Evolutionary conservation across 805 yeast genomes (phyloP), one percentile per base, ranked within the genome.

Genomic region (Yamadazyma insecticola): DNA sequence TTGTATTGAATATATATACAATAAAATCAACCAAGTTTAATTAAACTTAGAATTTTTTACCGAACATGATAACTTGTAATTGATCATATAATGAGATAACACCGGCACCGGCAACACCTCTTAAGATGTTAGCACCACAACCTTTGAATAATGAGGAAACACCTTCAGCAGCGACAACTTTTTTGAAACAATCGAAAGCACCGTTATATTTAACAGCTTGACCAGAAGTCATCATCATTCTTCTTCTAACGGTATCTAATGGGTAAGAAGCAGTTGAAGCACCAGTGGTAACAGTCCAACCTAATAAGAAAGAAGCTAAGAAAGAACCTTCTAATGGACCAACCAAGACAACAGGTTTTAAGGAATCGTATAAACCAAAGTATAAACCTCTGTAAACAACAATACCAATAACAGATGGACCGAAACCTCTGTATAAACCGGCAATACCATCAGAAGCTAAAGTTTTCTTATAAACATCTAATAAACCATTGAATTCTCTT

Each of bases 71-170:
- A 73, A 88, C 70, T 76, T 88, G 96, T 69, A 88, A 76, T 76
- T 88, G 95, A 72, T 89, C 97, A 78, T 89, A 88, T 78, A 89
- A 61, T 76, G 97, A 88, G 70, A 88, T 86, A 59, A 89, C 97
- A 85, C 96, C 96, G 64, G 97, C 97, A 81, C 96, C 95, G 71
- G 97, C 97, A 66, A 88, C 96, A 86, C 96, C 96, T 83, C 97
- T 88, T 72, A 88, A 79, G 80, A 88, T 88, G 92, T 88, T 88
- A 70, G 97, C 96, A 81, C 90, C 96, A 73, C 96, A 88, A 78
- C 97, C 97, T 81, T 86, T 89, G 90, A 88, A 88, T 72, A 88
- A 77, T 56, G 97, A 86, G 42, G 63, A 58, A 57, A 85, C 70
- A 86, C 97, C 97, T 74, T 89, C 96, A 64, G 92, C 87, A 53